A percentile compares a stretch with the other conserved stretches of the same genome.
These are phyloP conservation scores for Aspergillus fumigatiaffinis DNA, from an alignment of 2,329 filamentous ascomycete species.

Conservation along the genomic window DNA sequence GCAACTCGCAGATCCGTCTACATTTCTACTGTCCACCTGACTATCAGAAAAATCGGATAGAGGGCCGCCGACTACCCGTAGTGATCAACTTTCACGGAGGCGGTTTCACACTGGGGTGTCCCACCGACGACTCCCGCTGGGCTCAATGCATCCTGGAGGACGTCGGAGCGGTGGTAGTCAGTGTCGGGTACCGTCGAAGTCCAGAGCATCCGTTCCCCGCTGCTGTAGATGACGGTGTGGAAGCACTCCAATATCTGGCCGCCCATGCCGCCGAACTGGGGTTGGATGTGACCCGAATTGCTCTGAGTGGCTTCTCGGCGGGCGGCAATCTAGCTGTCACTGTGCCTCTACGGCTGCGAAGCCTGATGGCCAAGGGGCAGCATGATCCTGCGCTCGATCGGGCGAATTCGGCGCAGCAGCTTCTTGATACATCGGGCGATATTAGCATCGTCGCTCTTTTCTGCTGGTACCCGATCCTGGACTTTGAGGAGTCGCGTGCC, in stretches of 20 bases:
- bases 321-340: constrained; percentile 62
- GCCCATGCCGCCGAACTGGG: constrained; percentile 53
- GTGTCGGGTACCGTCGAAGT: constrained; percentile 58
- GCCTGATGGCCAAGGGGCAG: constrained; percentile 24
- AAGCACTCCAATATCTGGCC: constrained; percentile 57
- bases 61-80: constrained; percentile 50
- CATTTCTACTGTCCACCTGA: constrained; percentile 58
- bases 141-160: constrained; percentile 53
- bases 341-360: constrained; percentile 56
- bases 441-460: constrained; percentile 54
- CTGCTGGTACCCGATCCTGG: constrained; percentile 60
- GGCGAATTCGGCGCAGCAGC: constrained; percentile 32
- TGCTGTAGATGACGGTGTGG: constrained; percentile 61
- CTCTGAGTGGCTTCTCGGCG: constrained; percentile 59
- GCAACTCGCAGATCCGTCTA: constrained; percentile 49
- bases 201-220: constrained; percentile 61
- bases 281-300: constrained; percentile 55
- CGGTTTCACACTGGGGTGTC: constrained; percentile 58
- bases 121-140: constrained; percentile 61
- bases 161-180: constrained; percentile 56
- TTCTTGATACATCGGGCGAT: constrained; percentile 36
- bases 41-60: constrained; percentile 30
- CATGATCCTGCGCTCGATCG: constrained; percentile 23
- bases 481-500: constrained; percentile 58
- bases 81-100: constrained; percentile 64